phyloP scores from a whole-genome alignment of 2,329 filamentous ascomycete species.

The Neonectria neomacrospora region DNA sequence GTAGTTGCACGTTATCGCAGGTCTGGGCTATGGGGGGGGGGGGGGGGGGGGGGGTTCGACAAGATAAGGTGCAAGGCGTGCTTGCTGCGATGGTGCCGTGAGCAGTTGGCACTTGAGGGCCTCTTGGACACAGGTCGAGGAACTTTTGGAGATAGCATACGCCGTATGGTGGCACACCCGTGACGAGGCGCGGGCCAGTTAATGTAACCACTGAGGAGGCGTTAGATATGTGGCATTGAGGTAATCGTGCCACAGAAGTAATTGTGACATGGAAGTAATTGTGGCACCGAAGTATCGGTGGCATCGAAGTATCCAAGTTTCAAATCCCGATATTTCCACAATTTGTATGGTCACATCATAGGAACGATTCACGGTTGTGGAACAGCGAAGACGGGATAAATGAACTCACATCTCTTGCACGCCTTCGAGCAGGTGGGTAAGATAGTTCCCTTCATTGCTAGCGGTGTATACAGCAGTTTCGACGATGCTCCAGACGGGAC shows the following conservation, averaged over 20 bases:
- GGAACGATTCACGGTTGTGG: neutral
- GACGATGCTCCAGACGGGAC: neutral
- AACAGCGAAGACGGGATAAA: neutral
- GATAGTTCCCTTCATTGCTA: no score
- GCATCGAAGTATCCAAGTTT: neutral
- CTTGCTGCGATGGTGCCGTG: neutral
- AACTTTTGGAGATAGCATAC: constrained; percentile 5
- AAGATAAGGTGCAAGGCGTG: neutral
- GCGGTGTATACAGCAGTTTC: neutral
- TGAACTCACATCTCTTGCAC: neutral
- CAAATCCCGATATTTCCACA: no score
- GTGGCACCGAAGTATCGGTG: no score
- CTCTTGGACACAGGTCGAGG: neutral
- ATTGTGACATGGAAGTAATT: neutral
- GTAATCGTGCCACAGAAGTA: neutral
- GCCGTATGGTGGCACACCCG: neutral
- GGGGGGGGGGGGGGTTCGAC: neutral
- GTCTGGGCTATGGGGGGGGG: neutral
- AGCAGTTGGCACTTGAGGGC: neutral
- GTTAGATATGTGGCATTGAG: neutral
- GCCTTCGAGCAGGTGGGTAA: neutral
- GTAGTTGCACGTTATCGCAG: neutral
- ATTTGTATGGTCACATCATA: neutral
- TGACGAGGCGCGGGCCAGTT: neutral
- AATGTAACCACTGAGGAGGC: neutral